phyloP scores from a whole-genome alignment of 2,329 filamentous ascomycete genomes.

The Rutstroemia sp. region DNA sequence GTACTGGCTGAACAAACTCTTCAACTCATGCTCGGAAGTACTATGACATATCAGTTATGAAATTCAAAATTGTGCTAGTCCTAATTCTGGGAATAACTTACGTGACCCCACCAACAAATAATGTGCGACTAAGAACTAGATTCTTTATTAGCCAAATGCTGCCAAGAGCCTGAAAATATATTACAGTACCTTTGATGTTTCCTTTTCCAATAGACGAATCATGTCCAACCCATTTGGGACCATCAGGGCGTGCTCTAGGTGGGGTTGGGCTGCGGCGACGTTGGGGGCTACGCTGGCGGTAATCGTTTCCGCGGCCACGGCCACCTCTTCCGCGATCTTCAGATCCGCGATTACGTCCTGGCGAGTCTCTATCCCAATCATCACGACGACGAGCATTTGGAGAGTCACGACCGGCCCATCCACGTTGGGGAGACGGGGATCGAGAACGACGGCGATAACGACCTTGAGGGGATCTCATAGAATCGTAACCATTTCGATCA shows the following conservation, averaged over 20 bases:
- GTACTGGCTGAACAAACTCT: slow-evolving; percentile 70
- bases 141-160: slow-evolving; percentile 16
- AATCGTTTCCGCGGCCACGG: slow-evolving; percentile 54
- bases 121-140: slow-evolving; percentile 77
- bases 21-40: slow-evolving; percentile 73
- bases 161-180: slow-evolving; percentile 4
- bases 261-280: slow-evolving; percentile 59
- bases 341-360: slow-evolving; percentile 47
- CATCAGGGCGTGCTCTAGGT: slow-evolving; percentile 35
- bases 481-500: slow-evolving; percentile 46
- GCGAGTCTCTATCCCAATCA: slow-evolving; percentile 65
- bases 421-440: slow-evolving; percentile 71
- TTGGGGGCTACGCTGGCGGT: slow-evolving; percentile 82
- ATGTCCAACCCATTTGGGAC: slow-evolving; percentile 71
- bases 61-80: neutral
- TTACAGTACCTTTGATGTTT: slow-evolving; percentile 60
- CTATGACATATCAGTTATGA: slow-evolving; percentile 35
- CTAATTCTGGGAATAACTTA: slow-evolving; percentile 40
- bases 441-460: slow-evolving; percentile 57
- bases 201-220: slow-evolving; percentile 68
- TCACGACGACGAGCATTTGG: slow-evolving; percentile 35
- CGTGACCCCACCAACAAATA: slow-evolving; percentile 95
- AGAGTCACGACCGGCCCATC: slow-evolving; percentile 58
- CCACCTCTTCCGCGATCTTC: slow-evolving; percentile 46
- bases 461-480: slow-evolving; percentile 52